Base-by-base conservation (phyloP, 257 asterid species). In the Knoxia roxburghii region DNA sequence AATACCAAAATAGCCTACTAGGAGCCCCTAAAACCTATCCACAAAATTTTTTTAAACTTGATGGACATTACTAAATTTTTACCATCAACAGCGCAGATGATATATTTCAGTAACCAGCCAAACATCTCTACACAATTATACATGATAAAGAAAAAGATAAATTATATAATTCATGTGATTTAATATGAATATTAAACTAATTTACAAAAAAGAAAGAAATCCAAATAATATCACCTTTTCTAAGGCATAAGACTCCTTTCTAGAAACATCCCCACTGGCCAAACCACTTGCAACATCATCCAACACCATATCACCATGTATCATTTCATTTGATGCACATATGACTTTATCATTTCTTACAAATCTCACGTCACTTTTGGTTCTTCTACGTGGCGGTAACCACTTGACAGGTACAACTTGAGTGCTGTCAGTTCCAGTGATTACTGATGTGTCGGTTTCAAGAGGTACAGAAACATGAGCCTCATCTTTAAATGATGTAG, bases 381-480 rank as follows among this genome's bases (percentile, higher is more conserved):
- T 83, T 86, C 95, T 84, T 80, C 94, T 82, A 39, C 88, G 84
- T 79, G 89, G 84, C 70, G 95, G 95, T 73, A 86, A 81, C 24
- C 87, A 81, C 74, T 93, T 90, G 46, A 93, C 85, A 24, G 92
- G 88, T 74, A 86, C 90, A 69, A 78, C 76, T 73, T 71, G 84
- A 46, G 86, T 63, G 58, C 69, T 74, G 76, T 76, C 83, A 65
- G 88, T 81, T 57, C 83, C 89, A 58, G 82, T 78, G 41, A 74
- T 76, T 57, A 84, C 64, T 74, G 65, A 77, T 79, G 79, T 73
- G 71, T 53, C 78, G 49, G 69, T 78, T 69, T 74, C 85, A 83
- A 76, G 81, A 70, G 75, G 81, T 32, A 67, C 83, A 75, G 77
- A 90, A 40, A 7, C 27, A 54, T 53, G 50, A 37, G 48, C 76